Evolutionary conservation across 139 green algal species (phyloP), one percentile per base, ranked within the genome.

Genomic region (Coelastrella sp.): DNA sequence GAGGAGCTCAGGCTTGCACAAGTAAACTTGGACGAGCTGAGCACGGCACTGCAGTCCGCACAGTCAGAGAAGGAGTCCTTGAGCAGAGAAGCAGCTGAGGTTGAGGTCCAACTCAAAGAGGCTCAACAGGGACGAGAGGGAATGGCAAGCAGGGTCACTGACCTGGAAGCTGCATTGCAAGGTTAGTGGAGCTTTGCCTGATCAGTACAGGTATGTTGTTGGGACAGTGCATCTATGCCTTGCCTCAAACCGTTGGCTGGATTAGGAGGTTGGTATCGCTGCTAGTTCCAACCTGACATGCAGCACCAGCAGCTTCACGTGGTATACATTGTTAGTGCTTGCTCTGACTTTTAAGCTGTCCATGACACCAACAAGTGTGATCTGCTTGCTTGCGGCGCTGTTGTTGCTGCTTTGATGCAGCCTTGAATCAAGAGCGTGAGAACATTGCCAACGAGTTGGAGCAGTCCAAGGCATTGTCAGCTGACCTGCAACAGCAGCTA

Each of bases 401-500:
- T 9, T 13, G 8, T 23, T 40, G 7, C 30, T 40, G 23, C 4
- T 69, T 23, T 21, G 19, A 34, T 21, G 0, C 62, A 69, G 62
- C 8, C 27, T 30, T 69, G 8, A 69, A 27, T 41, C 15, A 21
- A 23, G 62, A 38, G 30, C 27, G 30, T 41, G 62, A 69, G 5
- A 23, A 69, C 15, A 8, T 69, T 1, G 40, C 30, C 62, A n/a
- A 27, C 30, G 8, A 69, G 2, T 40, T 69, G 62, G 62, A 40
- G 7, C 2, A 43, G 27, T 27, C 30, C 30, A 38, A 40, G 9
- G 30, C 8, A 41, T 7, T 41, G n/a, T 27, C 19, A 4, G 62
- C 62, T 69, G 62, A 69, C 17, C n/a, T 69, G 2, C 62, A 69
- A 3, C 62, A 69, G 62, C 62, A 69, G 40, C 38, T 77, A 25